Conservation (phyloP, 345 rosid species). For the Erodium maritimum region DNA sequence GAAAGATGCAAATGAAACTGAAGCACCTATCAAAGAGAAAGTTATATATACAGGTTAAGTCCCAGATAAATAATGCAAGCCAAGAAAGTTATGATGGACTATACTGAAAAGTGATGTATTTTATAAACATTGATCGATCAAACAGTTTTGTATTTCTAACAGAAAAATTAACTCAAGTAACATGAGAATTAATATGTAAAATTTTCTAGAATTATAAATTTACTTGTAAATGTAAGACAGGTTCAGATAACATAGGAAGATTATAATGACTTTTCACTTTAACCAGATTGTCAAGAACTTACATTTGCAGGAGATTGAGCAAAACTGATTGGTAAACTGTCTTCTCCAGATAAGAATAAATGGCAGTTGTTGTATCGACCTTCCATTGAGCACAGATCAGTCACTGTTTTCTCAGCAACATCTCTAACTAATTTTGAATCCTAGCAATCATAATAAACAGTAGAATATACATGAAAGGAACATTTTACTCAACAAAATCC, state of each 20-base stretch:
- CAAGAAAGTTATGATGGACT: not conserved
- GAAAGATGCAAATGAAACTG: slow-evolving; percentile 32
- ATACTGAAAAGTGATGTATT: not conserved
- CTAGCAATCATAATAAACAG: slow-evolving; percentile 4
- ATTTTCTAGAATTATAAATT: not conserved
- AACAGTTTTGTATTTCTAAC: not conserved
- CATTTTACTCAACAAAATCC: not conserved
- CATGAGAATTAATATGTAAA: too few relatives aligned
- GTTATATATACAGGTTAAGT: not conserved
- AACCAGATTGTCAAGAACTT: slow-evolving; percentile 6
- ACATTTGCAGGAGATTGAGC: slow-evolving; percentile 25
- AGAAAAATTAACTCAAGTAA: not conserved
- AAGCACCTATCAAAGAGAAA: slow-evolving; percentile 19
- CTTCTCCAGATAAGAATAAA: slow-evolving; percentile 34
- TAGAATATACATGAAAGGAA: not conserved
- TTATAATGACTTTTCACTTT: not conserved
- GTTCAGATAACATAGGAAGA: not conserved
- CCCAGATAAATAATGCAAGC: not conserved
- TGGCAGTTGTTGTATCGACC: slow-evolving; percentile 12
- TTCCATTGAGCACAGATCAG: slow-evolving; percentile 1
- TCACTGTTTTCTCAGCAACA: slow-evolving; percentile 3
- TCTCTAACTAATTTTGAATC: slow-evolving; percentile 2
- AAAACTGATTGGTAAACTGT: slow-evolving; percentile 14
- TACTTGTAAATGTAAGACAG: not conserved
- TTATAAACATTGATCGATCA: not conserved